A percentile compares a stretch with the other conserved stretches of the same genome.
phyloP scores from a whole-genome alignment of 169 alveolate genomes.

The Plasmodium relictum region DNA sequence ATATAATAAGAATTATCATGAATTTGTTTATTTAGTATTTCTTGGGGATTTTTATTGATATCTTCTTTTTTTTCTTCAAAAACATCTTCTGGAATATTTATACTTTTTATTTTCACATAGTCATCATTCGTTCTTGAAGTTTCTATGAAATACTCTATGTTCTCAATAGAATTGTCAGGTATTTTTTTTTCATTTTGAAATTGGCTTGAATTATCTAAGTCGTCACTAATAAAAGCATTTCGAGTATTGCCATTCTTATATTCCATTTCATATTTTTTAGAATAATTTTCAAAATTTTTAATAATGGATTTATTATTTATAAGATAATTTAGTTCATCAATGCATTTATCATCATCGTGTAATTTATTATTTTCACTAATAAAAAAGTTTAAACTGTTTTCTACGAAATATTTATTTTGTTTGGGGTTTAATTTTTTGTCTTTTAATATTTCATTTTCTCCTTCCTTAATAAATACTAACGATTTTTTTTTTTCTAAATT shows the following conservation, averaged over 20 bases:
- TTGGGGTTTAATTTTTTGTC: conserved; percentile 2
- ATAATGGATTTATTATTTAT: neutral
- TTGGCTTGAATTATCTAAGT: neutral
- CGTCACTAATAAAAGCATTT: conserved; percentile 2
- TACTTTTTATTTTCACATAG: neutral
- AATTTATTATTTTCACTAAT: conserved; percentile 7
- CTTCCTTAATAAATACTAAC: neutral
- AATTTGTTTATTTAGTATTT: no score
- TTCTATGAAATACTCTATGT: neutral
- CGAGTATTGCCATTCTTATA: conserved; percentile 22
- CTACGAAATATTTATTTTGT: neutral
- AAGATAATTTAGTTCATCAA: conserved; percentile 38
- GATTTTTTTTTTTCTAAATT: neutral
- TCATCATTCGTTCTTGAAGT: neutral
- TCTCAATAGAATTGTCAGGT: neutral
- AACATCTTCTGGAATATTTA: neutral
- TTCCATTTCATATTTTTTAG: conserved; percentile 20
- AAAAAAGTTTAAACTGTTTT: conserved; percentile 8
- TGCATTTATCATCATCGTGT: conserved; percentile 30
- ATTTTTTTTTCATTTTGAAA: conserved; percentile 5
- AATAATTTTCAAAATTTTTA: no score
- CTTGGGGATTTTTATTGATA: neutral
- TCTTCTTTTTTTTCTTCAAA: conserved; percentile 5
- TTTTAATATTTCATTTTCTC: neutral
- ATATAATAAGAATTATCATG: no score